These are phyloP conservation scores for Hylodesmum podocarpum DNA, from an alignment of 306 rosid genomes.

Conservation along the genomic window DNA sequence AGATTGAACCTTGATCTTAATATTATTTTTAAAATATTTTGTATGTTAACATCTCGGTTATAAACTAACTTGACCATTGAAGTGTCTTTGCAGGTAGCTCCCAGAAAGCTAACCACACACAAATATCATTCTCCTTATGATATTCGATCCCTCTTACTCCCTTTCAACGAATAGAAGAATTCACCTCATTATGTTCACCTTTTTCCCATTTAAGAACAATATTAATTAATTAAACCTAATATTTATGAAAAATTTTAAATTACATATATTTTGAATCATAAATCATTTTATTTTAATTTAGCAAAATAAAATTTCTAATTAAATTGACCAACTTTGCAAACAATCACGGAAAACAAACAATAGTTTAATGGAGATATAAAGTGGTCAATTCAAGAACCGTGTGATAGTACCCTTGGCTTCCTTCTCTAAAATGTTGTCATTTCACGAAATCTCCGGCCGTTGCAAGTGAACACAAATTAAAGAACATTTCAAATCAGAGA, in stretches of 20 bases:
- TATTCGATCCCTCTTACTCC: too few relatives aligned
- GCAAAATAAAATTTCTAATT: background rate
- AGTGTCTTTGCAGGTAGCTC: too few relatives aligned
- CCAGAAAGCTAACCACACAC: too few relatives aligned
- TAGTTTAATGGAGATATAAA: background rate
- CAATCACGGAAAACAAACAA: background rate
- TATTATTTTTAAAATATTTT: too few relatives aligned
- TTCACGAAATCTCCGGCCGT: background rate
- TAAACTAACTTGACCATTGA: too few relatives aligned
- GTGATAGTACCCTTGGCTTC: background rate
- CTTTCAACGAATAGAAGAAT: too few relatives aligned
- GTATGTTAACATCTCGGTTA: too few relatives aligned
- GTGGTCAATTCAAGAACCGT: background rate
- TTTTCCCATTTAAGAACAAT: too few relatives aligned
- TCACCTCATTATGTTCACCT: too few relatives aligned
- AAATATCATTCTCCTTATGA: too few relatives aligned
- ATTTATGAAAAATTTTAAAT: background rate
- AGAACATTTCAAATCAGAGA: constrained; percentile 14
- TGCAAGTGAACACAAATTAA: background rate
- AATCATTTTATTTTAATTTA: background rate
- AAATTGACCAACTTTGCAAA: background rate
- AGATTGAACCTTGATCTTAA: too few relatives aligned
- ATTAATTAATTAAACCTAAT: background rate
- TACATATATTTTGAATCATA: background rate
- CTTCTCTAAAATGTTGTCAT: background rate